Evolutionary conservation across 169 alveolate genomes (phyloP), one percentile per base, ranked within the genome.

Genomic region (Amoebophrya sp.): DNA sequence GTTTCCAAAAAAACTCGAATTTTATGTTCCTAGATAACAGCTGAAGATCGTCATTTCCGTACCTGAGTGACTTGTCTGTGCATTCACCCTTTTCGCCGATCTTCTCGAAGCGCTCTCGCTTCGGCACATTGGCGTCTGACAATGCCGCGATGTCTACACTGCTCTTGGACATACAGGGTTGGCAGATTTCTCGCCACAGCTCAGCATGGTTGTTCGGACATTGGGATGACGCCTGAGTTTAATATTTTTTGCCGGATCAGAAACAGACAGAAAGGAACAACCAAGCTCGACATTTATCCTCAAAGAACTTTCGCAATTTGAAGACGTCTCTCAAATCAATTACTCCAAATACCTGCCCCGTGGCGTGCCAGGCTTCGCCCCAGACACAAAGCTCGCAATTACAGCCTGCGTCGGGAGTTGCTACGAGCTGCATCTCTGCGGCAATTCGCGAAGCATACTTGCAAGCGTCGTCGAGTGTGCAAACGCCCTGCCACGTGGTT

Each of bases 21-120:
- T n/a, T n/a, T n/a, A n/a, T n/a, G n/a, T n/a, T n/a, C n/a, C n/a
- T n/a, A n/a, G n/a, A n/a, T n/a, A n/a, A n/a, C n/a, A n/a, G n/a
- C n/a, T n/a, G n/a, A n/a, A n/a, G n/a, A n/a, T n/a, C n/a, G n/a
- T n/a, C n/a, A n/a, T n/a, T n/a, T n/a, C n/a, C n/a, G n/a, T n/a
- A n/a, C 29, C 83, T 2, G 32, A 66, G 83, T 3, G 38, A 25
- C 83, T 66, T 66, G 83, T 66, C 83, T 3, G 32, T 25, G 83
- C 83, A 66, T 25, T 66, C 83, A 25, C 83, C 83, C 83, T 66
- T 66, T n/a, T 66, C 35, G 83, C 83, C 83, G 83, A 66, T 66
- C 35, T 66, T 66, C 35, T 66, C 83, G 83, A 66, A 66, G 83
- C 83, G 83, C 2, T 7, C 12, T 25, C 83, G 83, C 32, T 66